phyloP scores from a whole-genome alignment of 208 protist species.

The Endotrypanum monterogeii region DNA sequence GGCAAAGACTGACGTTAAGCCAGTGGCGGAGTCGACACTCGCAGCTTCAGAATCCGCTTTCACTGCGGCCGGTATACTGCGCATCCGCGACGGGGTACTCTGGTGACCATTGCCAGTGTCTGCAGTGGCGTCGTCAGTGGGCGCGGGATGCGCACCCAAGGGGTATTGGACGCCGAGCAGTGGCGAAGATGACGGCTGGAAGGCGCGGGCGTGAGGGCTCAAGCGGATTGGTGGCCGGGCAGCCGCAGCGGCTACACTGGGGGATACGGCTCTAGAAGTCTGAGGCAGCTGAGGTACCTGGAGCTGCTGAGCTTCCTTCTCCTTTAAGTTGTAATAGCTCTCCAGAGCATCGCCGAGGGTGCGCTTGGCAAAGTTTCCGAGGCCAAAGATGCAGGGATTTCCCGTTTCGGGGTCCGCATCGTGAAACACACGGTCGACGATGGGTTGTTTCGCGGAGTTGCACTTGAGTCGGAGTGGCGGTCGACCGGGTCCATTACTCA shows the following conservation, averaged over 20 bases:
- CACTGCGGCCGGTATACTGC: not conserved
- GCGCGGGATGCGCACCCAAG: conserved; percentile 16
- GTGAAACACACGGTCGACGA: conserved; percentile 77
- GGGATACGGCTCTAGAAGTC: not conserved
- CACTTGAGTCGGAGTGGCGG: conserved; percentile 65
- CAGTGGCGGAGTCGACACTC: not conserved
- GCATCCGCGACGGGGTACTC: not conserved
- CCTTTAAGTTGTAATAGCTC: conserved; percentile 74
- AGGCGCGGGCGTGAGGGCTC: conserved; percentile 32
- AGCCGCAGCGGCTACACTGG: not conserved
- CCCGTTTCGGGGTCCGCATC: conserved; percentile 45
- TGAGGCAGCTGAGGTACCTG: conserved; percentile 6
- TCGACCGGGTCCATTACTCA: conserved; percentile 45
- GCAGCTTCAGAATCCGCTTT: conserved; percentile 13
- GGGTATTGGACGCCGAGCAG: conserved; percentile 7
- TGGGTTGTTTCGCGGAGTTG: conserved; percentile 59
- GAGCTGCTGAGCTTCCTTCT: conserved; percentile 44
- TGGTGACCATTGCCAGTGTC: not conserved
- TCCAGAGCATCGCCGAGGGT: conserved; percentile 69
- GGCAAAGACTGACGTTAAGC: not conserved
- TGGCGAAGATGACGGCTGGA: conserved; percentile 20
- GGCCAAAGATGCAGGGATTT: conserved; percentile 60
- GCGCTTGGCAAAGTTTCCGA: conserved; percentile 60
- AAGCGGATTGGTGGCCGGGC: conserved; percentile 17
- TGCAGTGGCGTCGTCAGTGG: not conserved